phyloP scores from a whole-genome alignment of 768 basidiomycete genomes.

The Russula compacta region DNA sequence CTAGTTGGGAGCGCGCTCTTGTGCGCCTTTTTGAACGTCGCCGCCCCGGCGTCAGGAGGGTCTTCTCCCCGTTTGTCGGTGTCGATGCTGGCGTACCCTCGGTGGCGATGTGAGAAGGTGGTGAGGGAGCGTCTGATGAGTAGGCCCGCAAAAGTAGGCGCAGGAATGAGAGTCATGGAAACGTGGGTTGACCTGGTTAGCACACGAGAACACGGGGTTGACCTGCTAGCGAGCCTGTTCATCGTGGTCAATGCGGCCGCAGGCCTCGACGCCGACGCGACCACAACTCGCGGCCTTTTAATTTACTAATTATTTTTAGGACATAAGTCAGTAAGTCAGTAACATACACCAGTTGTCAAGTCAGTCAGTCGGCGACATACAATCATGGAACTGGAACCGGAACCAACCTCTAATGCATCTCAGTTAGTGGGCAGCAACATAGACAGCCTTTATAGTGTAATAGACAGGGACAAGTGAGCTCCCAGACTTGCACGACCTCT shows the following conservation, averaged over 20 bases:
- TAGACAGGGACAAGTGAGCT: slow-evolving; percentile 52
- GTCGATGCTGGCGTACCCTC: background rate
- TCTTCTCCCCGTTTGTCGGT: background rate
- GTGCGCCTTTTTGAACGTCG: slow-evolving; percentile 9
- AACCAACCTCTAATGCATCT: slow-evolving; percentile 35
- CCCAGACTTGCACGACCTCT: background rate
- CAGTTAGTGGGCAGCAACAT: slow-evolving; percentile 39
- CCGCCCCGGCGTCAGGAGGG: background rate
- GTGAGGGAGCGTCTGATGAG: slow-evolving; percentile 9
- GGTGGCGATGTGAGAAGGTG: background rate
- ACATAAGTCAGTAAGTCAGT: background rate
- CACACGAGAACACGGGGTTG: slow-evolving; percentile 4
- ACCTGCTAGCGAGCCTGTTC: slow-evolving; percentile 23
- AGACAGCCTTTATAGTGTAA: slow-evolving; percentile 48
- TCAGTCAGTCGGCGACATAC: background rate
- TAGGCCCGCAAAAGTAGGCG: slow-evolving; percentile 6
- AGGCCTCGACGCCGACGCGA: too few species aligned
- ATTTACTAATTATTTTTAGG: slow-evolving; percentile 7
- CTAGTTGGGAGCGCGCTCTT: slow-evolving; percentile 1
- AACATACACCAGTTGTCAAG: background rate
- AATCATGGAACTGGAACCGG: slow-evolving; percentile 15
- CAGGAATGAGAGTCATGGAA: background rate
- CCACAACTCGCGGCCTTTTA: background rate
- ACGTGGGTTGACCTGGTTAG: background rate
- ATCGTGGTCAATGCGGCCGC: slow-evolving; percentile 8